Base-by-base conservation (phyloP, 129 eudicot species). In the Oenanthe sinensis region DNA sequence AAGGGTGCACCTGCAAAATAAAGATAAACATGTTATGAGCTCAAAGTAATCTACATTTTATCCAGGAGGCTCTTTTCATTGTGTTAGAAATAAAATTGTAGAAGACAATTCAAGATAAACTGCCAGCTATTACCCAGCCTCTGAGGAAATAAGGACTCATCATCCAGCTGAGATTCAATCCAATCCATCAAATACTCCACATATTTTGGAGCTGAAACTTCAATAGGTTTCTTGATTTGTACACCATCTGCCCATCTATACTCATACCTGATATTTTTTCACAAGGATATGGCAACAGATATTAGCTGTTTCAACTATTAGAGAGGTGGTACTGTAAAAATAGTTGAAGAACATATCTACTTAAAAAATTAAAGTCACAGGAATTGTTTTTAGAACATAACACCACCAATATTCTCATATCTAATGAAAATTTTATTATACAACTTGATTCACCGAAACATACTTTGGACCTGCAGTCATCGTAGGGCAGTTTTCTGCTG, bases 401-500 rank as follows among this genome's bases (percentile, higher is more conserved):
- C 24, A 22, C 46, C 43, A 47, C 7, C n/a, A 63, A 19, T 54
- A 7, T 28, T 39, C 15, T 79, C 42, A 6, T 48, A 71, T 36
- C 20, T 49, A 37, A 13, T 33, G 5, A 43, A 37, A 68, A 52
- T 17, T 71, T 40, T 15, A n/a, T 43, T 26, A 71, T 77, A 72
- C 39, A 49, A 81, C 36, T 54, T 58, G 24, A 74, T 77, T 40
- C 30, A 80, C 19, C 15, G 67, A 77, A 75, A 84, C 86, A 82
- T 93, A 93, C 98, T 90, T 93, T 76, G 98, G 98, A 82, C 98
- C 98, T 49, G 98, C 98, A 75, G 96, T 79, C 98, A 93, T 93
- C 36, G 96, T 90, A 17, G 96, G 96, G 85, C 97, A 92, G 76
- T 80, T 88, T 80, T 92, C 97, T 26, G 97, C 79, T 5, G 96